A percentile compares a stretch with the other conserved stretches of the same genome.
phyloP scores from a whole-genome alignment of 805 yeast species.

The Saccharomyces jurei region DNA sequence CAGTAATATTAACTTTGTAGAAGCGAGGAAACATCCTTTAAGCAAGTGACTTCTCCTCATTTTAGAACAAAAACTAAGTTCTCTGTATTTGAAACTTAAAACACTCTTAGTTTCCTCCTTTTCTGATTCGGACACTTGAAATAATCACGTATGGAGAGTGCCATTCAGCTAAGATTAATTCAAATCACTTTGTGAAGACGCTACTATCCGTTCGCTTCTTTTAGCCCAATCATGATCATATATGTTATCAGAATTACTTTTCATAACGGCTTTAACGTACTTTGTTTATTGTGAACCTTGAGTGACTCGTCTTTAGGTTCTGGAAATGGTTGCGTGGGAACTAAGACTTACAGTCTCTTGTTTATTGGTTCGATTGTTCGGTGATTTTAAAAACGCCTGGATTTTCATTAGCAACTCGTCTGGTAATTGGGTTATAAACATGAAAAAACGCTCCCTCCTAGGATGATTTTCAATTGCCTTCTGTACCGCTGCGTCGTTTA shows the following conservation, averaged over 20 bases:
- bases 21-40: neutral
- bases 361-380: neutral
- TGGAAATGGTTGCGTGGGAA: neutral
- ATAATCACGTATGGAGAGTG: neutral
- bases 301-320: neutral
- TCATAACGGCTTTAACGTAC: neutral
- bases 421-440: conserved; percentile 23
- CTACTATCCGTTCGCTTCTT: neutral
- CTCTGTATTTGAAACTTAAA: neutral
- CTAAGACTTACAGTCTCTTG: neutral
- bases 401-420: conserved; percentile 13
- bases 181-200: neutral
- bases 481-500: conserved; percentile 21
- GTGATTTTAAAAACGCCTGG: neutral
- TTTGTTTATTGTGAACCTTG: neutral
- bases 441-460: conserved; percentile 16
- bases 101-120: too few relatives aligned
- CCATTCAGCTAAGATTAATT: too few relatives aligned
- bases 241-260: neutral
- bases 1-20: neutral
- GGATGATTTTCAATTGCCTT: conserved; percentile 15
- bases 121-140: neutral
- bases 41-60: neutral
- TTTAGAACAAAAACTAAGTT: neutral
- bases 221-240: neutral